These are phyloP conservation scores for Ophiostoma angusticollis DNA, from an alignment of 2,329 filamentous ascomycete genomes.

Conservation along the genomic window DNA sequence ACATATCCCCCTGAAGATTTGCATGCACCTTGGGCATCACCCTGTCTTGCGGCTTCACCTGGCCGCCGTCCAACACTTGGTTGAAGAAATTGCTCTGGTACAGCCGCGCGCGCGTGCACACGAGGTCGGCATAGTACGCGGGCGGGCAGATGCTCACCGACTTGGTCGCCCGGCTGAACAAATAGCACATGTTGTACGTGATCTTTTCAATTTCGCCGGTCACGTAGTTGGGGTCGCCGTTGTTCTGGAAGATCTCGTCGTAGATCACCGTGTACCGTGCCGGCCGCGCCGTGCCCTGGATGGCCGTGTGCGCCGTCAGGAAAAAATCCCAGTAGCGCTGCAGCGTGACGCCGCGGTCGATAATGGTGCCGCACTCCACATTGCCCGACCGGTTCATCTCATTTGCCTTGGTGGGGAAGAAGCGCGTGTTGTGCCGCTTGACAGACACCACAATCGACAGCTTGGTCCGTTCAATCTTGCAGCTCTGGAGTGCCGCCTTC, in stretches of 20 bases:
- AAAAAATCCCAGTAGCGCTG: constrained; percentile 73
- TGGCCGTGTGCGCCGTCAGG: constrained; percentile 63
- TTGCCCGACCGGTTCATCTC: constrained; percentile 45
- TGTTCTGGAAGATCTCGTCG: constrained; percentile 55
- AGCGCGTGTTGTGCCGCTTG: constrained; percentile 80
- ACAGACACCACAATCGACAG: constrained; percentile 68
- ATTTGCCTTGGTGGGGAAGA: constrained; percentile 53
- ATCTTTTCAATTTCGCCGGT: constrained; percentile 58
- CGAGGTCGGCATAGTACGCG: constrained; percentile 80
- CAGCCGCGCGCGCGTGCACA: constrained; percentile 62
- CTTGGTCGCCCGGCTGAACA: constrained; percentile 77
- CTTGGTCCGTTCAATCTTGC: constrained; percentile 30
- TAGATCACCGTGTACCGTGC: constrained; percentile 71
- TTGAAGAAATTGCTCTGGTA: constrained; percentile 57
- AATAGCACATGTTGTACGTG: constrained; percentile 70
- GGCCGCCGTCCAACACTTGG: constrained; percentile 5
- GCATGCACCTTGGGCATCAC: constrained; percentile 25
- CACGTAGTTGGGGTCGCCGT: constrained; percentile 21
- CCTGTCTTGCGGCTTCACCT: constrained; percentile 37
- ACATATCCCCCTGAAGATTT: constrained; percentile 37
- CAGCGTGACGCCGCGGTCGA: constrained; percentile 72
- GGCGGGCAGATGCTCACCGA: constrained; percentile 78
- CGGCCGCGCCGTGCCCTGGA: constrained; percentile 54
- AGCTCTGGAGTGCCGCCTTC: constrained; percentile 52
- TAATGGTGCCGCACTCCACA: constrained; percentile 61